Percentiles rank a stretch among this genome's conserved stretches.
Evolutionary conservation across 768 basidiomycete species (phyloP).

Genomic region (Boletus rubropictus): DNA sequence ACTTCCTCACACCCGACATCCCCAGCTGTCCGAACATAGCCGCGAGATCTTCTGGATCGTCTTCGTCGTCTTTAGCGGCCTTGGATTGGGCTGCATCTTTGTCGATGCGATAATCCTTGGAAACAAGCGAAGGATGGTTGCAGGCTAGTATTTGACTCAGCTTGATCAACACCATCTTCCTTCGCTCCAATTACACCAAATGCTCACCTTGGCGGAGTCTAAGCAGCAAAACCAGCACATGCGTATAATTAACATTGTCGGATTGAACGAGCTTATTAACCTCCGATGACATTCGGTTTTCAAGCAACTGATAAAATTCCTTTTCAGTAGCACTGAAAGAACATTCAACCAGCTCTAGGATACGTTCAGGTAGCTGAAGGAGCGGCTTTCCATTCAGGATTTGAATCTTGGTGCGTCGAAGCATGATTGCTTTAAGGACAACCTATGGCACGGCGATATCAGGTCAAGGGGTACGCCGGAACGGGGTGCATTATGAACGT

Average conservation of each 20-base stretch:
- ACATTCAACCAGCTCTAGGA: constrained; percentile 67
- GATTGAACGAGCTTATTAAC: constrained; percentile 63
- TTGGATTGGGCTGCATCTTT: constrained; percentile 71
- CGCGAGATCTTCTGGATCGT: constrained; percentile 69
- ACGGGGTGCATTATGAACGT: constrained; percentile 3
- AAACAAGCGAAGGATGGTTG: constrained; percentile 80
- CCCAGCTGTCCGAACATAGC: constrained; percentile 66
- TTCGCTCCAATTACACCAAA: neutral
- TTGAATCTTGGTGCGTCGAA: constrained; percentile 77
- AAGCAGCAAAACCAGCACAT: constrained; percentile 64
- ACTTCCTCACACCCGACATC: constrained; percentile 55
- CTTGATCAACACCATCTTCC: neutral
- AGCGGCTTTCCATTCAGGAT: constrained; percentile 73
- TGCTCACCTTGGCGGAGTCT: constrained; percentile 81
- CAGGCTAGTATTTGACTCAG: constrained; percentile 52
- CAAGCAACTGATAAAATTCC: constrained; percentile 71
- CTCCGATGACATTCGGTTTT: constrained; percentile 56
- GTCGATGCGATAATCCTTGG: constrained; percentile 69
- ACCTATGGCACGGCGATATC: constrained; percentile 38
- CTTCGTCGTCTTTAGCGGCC: constrained; percentile 44
- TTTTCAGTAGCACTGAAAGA: constrained; percentile 72
- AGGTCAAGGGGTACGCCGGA: neutral
- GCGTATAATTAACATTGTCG: constrained; percentile 57
- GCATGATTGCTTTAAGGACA: constrained; percentile 82
- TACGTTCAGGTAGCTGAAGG: constrained; percentile 72